These are phyloP conservation scores for Parathielavia hyrcaniae DNA, from an alignment of 495 filamentous ascomycete genomes.

Conservation along the genomic window DNA sequence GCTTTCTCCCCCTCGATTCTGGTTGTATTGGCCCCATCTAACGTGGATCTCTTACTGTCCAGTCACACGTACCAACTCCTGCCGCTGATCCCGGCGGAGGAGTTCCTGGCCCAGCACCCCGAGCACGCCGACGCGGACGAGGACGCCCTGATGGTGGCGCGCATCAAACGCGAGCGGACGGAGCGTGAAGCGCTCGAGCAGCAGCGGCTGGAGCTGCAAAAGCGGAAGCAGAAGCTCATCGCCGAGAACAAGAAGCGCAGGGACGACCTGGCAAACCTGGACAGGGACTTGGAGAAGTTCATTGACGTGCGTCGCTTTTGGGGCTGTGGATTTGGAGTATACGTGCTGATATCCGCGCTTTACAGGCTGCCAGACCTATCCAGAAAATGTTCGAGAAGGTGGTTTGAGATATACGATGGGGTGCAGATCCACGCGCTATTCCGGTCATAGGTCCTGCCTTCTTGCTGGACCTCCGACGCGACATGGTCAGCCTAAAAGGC, in stretches of 20 bases:
- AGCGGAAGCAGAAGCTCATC: constrained; percentile 85
- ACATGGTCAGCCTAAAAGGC: neutral
- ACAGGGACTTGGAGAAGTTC: constrained; percentile 85
- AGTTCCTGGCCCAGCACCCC: constrained; percentile 74
- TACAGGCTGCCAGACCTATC: constrained; percentile 75
- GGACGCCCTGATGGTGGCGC: constrained; percentile 78
- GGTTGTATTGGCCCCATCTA: neutral
- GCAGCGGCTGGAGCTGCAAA: constrained; percentile 75
- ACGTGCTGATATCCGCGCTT: constrained; percentile 19
- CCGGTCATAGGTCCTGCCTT: neutral
- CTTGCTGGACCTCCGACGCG: neutral
- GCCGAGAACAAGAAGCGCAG: constrained; percentile 93
- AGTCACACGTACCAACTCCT: constrained; percentile 86
- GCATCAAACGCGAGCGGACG: constrained; percentile 82
- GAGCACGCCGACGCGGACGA: constrained; percentile 64
- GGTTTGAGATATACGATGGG: constrained; percentile 29
- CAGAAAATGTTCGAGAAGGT: constrained; percentile 76
- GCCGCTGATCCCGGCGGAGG: constrained; percentile 73
- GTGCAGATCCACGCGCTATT: neutral
- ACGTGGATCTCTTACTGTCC: neutral
- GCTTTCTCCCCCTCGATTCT: neutral
- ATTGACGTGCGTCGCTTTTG: constrained; percentile 54
- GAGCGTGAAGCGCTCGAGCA: constrained; percentile 84
- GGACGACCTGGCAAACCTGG: constrained; percentile 82
- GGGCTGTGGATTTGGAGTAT: neutral